phyloP scores from a whole-genome alignment of 2,329 filamentous ascomycete species.

The Trichoderma sp. region DNA sequence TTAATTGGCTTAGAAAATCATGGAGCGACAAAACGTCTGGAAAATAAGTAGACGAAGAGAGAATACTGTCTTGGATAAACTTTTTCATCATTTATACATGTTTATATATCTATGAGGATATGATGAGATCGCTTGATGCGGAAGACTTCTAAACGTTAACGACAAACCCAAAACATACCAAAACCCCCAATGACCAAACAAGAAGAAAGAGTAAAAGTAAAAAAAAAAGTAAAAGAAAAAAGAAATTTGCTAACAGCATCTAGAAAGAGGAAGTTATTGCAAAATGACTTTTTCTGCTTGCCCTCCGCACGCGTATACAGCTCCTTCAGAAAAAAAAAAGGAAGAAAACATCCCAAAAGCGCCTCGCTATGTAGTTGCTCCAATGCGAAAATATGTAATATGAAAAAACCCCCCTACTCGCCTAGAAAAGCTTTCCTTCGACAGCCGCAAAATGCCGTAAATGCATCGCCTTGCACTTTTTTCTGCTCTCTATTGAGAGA shows the following conservation, averaged over 20 bases:
- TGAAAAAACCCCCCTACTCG: background rate
- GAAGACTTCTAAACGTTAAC: conserved; percentile 1
- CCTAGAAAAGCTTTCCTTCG: background rate
- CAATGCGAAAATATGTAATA: conserved; percentile 20
- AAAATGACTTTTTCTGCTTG: conserved; percentile 5
- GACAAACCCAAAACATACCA: background rate
- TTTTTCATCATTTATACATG: background rate
- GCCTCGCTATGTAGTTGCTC: conserved; percentile 45
- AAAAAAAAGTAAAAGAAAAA: background rate
- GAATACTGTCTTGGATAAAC: background rate
- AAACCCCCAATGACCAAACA: background rate
- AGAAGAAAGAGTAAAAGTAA: background rate
- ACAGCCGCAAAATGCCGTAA: background rate
- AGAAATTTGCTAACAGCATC: background rate
- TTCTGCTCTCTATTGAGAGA: no score
- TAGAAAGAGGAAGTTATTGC: background rate
- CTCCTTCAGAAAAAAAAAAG: background rate
- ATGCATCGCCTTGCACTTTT: background rate
- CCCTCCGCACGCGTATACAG: background rate
- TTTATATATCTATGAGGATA: conserved; percentile 1
- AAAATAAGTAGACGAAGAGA: conserved; percentile 4
- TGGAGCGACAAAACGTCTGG: background rate
- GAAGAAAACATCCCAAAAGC: conserved; percentile 30
- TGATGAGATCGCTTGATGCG: conserved; percentile 19
- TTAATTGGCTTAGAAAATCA: background rate